Evolutionary conservation across 345 rosid species (phyloP).

Genomic region (Eucalyptus sp.): DNA sequence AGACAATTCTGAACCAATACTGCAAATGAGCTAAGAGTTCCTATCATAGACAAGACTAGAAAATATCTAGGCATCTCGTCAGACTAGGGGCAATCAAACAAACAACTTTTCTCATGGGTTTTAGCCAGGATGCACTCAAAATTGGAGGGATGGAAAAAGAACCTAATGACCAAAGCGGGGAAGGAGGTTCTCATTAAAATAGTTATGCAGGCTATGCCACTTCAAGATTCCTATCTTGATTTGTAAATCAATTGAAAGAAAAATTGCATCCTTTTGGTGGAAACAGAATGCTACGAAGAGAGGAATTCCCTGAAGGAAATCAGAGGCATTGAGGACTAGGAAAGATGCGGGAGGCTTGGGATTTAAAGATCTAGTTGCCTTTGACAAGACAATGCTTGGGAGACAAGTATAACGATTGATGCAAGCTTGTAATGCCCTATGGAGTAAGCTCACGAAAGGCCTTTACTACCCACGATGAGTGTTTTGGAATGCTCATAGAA

Average conservation of each 20-base stretch:
- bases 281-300: rapidly evolving
- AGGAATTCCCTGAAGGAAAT: not conserved
- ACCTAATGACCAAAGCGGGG: not conserved
- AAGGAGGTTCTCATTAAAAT: not conserved
- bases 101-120: not conserved
- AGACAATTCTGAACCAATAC: rapidly evolving
- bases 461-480: not conserved
- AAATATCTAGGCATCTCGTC: not conserved
- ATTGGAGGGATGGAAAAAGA: not conserved
- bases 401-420: not conserved
- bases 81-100: not conserved
- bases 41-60: not conserved
- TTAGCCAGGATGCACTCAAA: not conserved
- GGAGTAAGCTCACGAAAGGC: not conserved
- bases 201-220: not conserved
- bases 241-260: not conserved
- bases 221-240: not conserved
- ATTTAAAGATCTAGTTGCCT: not conserved
- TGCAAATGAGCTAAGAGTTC: not conserved
- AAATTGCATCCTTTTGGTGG: not conserved
- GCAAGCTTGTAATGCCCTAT: not conserved
- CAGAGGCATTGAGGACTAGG: not conserved
- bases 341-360: not conserved
- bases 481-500: not conserved
- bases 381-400: not conserved